phyloP scores from a whole-genome alignment of 164 flowering plant species.

The Chimonanthus salicifolius region DNA sequence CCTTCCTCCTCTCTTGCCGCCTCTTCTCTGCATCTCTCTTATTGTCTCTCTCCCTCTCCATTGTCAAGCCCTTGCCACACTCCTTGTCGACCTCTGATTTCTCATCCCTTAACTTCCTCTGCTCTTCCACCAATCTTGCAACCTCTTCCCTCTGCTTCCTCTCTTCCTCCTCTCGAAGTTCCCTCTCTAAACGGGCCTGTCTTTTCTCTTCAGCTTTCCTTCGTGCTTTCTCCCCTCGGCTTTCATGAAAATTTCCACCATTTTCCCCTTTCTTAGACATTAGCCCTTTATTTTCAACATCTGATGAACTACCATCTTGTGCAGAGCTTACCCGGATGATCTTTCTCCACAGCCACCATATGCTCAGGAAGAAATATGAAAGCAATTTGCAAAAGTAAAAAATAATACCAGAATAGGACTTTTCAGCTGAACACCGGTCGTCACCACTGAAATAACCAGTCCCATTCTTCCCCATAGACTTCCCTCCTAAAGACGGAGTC shows the following conservation, averaged over 20 bases:
- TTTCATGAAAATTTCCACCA: constrained; percentile 51
- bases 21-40: constrained; percentile 73
- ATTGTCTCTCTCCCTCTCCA: constrained; percentile 44
- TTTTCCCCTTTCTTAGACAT: constrained; percentile 55
- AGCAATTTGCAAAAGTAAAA: constrained; percentile 46
- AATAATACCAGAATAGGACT: constrained; percentile 49
- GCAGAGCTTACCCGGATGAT: constrained; percentile 55
- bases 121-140: constrained; percentile 87
- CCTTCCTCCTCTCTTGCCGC: constrained; percentile 64
- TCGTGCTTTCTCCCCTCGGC: constrained; percentile 84
- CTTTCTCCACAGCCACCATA: constrained; percentile 84
- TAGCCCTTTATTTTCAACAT: constrained; percentile 48
- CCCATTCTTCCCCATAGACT: constrained; percentile 51
- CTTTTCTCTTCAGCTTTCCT: constrained; percentile 96
- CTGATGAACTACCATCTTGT: constrained; percentile 39
- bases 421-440: constrained; percentile 58
- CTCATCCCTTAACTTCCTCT: constrained; percentile 73
- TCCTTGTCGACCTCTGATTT: constrained; percentile 40
- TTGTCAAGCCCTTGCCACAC: neutral
- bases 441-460: constrained; percentile 37
- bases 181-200: constrained; percentile 89
- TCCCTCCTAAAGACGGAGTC: constrained; percentile 49
- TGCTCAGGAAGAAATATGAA: constrained; percentile 46
- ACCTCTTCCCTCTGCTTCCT: constrained; percentile 96
- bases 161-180: constrained; percentile 88